Evolutionary conservation across 192 early-diverging fungal species (phyloP), one percentile per base, ranked within the genome.

Genomic region (Coemansia sp.): DNA sequence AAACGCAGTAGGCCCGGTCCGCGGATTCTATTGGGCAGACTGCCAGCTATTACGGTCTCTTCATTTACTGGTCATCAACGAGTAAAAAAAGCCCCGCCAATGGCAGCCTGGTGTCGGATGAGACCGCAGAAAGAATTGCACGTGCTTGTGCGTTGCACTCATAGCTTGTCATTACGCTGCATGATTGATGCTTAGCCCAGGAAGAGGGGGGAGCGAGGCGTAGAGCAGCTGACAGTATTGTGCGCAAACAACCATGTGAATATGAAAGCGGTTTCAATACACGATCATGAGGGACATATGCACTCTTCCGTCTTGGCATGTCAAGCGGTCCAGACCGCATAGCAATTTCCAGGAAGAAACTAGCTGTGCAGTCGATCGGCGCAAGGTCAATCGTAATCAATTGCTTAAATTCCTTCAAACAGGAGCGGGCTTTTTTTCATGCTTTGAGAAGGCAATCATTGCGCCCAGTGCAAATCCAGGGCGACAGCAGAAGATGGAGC

Each of bases 401-500:
- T 14, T 16, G 16, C 28, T 49, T 6, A 26, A 26, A 36, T 23
- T 38, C 55, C 40, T 57, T 57, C 43, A 38, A 23, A 44, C 31
- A 44, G 44, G 47, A 47, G 34, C 55, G 43, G 43, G 5, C 34
- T 57, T 57, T 57, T 57, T 34, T 34, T 34, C 32, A 34, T 34
- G 32, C 32, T 34, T 47, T 11, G 32, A 36, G 50, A 37, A 38
- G 55, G 42, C 31, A 18, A 47, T 36, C 43, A 15, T 30, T 20
- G 18, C 5, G 1, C 11, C n/a, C 10, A 31, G 18, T 16, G 40
- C 26, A 28, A 16, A 46, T 36, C 18, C 43, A 46, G 55, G 55
- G 43, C 18, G 41, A 23, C n/a, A 15, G 20, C 31, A 38, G n/a
- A 38, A 31, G 37, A 12, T 16, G 21, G 11, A 16, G 6, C 15